These are phyloP conservation scores for Pythium aristosporum DNA, from an alignment of 352 stramenopile species.

Conservation along the genomic window DNA sequence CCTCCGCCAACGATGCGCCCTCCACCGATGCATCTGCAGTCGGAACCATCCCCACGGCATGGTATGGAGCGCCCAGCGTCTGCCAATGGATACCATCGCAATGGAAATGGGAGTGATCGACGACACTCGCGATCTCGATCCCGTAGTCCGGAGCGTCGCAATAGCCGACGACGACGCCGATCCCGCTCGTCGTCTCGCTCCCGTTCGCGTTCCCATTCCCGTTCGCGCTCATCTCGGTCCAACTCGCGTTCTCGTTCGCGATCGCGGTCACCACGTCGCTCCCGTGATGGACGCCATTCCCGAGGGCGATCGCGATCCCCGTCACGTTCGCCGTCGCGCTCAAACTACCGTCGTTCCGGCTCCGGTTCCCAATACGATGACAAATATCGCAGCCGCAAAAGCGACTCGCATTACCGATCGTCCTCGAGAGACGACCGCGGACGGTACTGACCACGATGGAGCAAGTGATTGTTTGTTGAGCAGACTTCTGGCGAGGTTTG, in stretches of 20 bases:
- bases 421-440: conserved; percentile 23
- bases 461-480: neutral
- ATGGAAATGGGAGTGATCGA: conserved; percentile 7
- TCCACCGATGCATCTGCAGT: neutral
- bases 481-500: neutral
- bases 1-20: neutral
- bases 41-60: conserved; percentile 11
- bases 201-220: conserved; percentile 24
- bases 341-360: conserved; percentile 9
- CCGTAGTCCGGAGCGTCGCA: conserved; percentile 21
- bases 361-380: conserved; percentile 18
- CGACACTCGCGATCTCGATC: conserved; percentile 13
- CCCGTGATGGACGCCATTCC: conserved; percentile 24
- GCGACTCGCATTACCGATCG: conserved; percentile 14
- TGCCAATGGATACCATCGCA: conserved; percentile 10
- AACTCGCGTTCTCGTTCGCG: conserved; percentile 36
- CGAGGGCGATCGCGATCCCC: conserved; percentile 17
- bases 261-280: conserved; percentile 33
- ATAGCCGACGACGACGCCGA: conserved; percentile 9
- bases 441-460: conserved; percentile 15
- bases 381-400: conserved; percentile 20
- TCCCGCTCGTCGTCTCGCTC: conserved; percentile 34
- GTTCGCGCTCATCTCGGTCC: conserved; percentile 19
- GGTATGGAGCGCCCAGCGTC: neutral
- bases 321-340: conserved; percentile 15